phyloP scores from a whole-genome alignment of 352 stramenopile genomes.

The Globisporangium recalcitrans region DNA sequence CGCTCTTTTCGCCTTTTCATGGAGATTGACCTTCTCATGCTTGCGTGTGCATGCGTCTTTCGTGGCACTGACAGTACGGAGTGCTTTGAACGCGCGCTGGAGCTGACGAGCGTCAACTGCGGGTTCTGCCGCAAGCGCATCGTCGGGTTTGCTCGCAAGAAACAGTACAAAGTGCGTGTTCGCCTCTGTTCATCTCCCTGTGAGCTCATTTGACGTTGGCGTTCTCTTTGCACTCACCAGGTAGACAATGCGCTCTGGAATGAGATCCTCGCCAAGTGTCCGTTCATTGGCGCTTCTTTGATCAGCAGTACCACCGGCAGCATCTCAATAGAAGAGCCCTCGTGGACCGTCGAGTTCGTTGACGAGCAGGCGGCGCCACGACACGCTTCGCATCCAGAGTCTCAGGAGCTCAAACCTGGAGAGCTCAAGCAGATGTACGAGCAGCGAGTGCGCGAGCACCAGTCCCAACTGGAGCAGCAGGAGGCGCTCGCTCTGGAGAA shows the following conservation, averaged over 20 bases:
- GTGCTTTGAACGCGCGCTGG: constrained; percentile 69
- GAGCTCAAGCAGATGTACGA: constrained; percentile 46
- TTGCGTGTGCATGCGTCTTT: neutral
- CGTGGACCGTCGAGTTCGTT: constrained; percentile 36
- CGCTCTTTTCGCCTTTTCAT: too few relatives aligned
- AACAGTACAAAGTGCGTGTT: constrained; percentile 48
- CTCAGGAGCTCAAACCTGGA: constrained; percentile 14
- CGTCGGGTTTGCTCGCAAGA: constrained; percentile 68
- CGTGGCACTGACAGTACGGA: constrained; percentile 24
- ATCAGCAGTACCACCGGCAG: neutral
- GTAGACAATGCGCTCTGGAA: constrained; percentile 57
- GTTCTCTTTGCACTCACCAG: neutral
- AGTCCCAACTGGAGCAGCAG: constrained; percentile 24
- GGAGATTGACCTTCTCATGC: too few relatives aligned
- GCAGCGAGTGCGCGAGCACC: constrained; percentile 26
- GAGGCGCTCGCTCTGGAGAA: constrained; percentile 39
- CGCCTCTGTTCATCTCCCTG: neutral
- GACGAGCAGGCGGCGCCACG: constrained; percentile 39
- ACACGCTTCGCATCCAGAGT: neutral
- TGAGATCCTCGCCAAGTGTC: constrained; percentile 43
- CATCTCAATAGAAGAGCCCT: constrained; percentile 18
- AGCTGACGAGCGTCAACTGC: constrained; percentile 74
- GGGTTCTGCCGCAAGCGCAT: constrained; percentile 75
- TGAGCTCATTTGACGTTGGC: neutral
- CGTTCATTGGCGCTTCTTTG: constrained; percentile 26